phyloP scores from a whole-genome alignment of 2,329 filamentous ascomycete species.

The Fusarium zealandicum region DNA sequence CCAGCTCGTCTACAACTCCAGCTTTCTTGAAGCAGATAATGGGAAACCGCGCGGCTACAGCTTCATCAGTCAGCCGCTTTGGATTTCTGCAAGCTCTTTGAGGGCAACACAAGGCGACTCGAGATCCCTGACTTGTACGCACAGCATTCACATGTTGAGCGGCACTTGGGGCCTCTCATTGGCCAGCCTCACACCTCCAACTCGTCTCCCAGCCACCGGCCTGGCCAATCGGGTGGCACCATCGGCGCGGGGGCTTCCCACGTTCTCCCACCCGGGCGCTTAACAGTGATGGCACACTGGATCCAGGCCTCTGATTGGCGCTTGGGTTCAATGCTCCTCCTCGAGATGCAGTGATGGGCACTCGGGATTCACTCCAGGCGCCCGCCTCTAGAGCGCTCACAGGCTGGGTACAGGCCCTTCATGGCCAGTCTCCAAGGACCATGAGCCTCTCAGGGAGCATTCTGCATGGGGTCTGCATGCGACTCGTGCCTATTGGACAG shows the following conservation, averaged over 20 bases:
- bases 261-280: constrained; percentile 44
- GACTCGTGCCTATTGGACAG: neutral
- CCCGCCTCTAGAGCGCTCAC: constrained; percentile 29
- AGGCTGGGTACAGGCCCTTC: constrained; percentile 21
- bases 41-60: too few species aligned
- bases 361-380: constrained; percentile 31
- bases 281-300: constrained; percentile 37
- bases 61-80: constrained; percentile 4
- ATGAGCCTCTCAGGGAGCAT: constrained; percentile 22
- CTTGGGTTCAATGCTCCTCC: constrained; percentile 7
- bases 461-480: constrained; percentile 12
- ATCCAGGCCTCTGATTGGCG: constrained; percentile 40
- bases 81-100: constrained; percentile 26
- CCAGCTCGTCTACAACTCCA: too few species aligned
- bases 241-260: constrained; percentile 25
- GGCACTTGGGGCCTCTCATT: constrained; percentile 32
- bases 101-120: constrained; percentile 1
- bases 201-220: constrained; percentile 24
- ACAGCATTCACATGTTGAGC: constrained; percentile 32
- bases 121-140: constrained; percentile 22
- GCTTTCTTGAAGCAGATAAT: too few species aligned
- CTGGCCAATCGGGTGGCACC: constrained; percentile 40
- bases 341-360: constrained; percentile 27
- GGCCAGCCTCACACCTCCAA: constrained; percentile 25
- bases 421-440: constrained; percentile 16